Evolutionary conservation across 2,329 filamentous ascomycete species (phyloP), one percentile per base, ranked within the genome.

Genomic region (Pestalotiopsis sp.): DNA sequence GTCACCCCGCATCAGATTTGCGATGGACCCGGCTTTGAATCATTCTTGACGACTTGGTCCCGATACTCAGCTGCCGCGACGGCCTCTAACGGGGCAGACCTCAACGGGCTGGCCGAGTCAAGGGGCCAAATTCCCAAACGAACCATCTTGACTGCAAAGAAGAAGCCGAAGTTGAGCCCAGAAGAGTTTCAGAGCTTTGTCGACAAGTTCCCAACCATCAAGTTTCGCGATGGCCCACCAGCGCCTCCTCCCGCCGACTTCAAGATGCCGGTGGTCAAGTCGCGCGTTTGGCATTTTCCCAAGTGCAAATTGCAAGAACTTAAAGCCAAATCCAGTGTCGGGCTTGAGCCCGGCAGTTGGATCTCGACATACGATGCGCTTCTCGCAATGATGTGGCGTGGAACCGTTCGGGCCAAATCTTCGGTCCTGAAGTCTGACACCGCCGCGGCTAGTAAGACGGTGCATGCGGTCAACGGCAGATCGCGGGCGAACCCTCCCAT

Each of bases 301-400:
- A 57, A 59, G n/a, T 60, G 64, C 64, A 66, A 66, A 13, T 27
- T 66, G 45, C 31, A 66, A 9, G 4, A 36, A 6, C 64, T 66
- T 6, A 66, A 66, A 13, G 49, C 49, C 11, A n/a, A 66, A 17
- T 66, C 49, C 0, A 66, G 64, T 41, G 52, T 25, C 1, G 64
- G 64, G 9, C 52, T 58, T 14, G 52, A 66, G 55, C 20, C 31
- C 3, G 64, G 64, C 20, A 60, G 3, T 27, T 66, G 64, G 64
- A 66, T 66, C 49, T 66, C 64, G 52, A 66, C 64, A 6, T 66
- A 66, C 20, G 64, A 66, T 27, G 64, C 64, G 4, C 39, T 66
- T 17, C 55, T 66, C 20, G 23, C 64, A 12, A 66, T 66, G 13
- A 66, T 66, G 64, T 66, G 64, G 64, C 64, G 64, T 3, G 64